Evolutionary conservation across 2,329 filamentous ascomycete genomes (phyloP), one percentile per base, ranked within the genome.

Genomic region (Hymenotorrendiella dingleyae): DNA sequence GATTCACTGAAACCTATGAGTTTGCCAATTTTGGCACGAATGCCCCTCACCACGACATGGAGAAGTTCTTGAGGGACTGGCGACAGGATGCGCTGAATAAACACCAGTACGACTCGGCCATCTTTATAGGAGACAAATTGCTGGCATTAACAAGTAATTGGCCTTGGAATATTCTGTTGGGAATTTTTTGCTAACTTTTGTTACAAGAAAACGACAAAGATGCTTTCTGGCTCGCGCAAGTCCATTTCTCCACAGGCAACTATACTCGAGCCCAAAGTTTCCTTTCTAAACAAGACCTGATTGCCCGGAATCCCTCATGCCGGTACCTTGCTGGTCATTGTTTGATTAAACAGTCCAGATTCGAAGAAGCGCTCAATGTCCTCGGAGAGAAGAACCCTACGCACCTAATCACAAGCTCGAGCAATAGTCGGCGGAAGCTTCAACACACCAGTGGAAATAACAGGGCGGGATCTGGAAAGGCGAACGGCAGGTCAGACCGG

Each of bases 171-270:
- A n/a, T 23, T 20, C 35, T 7, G 9, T 26, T 16, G 24, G 11
- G 20, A 24, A n/a, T 33, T 39, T 22, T 23, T 19, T 33, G n/a
- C 16, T 28, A 26, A 30, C 19, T 24, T 22, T 24, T 10, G 8
- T 12, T 23, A n/a, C 17, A 53, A 96, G 93, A 90, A 60, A 86
- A 91, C 63, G 89, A 95, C 59, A 83, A 87, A 52, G 93, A 98
- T 64, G 91, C 90, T 29, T 95, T 95, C 62, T 96, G 89, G 84
- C 82, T 98, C 32, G 93, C 93, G n/a, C 91, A 97, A 67, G 88
- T 95, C 27, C 91, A 98, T 66, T 98, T 97, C 67, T 85, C 84
- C 39, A 93, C 88, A 36, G 90, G 88, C 56, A 95, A 97, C 70
- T 96, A 94, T 65, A 93, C 85, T 7, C 85, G 93, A 57, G 90